These are phyloP conservation scores for Phytophthora hibernalis DNA, from an alignment of 352 stramenopile genomes.

Conservation along the genomic window DNA sequence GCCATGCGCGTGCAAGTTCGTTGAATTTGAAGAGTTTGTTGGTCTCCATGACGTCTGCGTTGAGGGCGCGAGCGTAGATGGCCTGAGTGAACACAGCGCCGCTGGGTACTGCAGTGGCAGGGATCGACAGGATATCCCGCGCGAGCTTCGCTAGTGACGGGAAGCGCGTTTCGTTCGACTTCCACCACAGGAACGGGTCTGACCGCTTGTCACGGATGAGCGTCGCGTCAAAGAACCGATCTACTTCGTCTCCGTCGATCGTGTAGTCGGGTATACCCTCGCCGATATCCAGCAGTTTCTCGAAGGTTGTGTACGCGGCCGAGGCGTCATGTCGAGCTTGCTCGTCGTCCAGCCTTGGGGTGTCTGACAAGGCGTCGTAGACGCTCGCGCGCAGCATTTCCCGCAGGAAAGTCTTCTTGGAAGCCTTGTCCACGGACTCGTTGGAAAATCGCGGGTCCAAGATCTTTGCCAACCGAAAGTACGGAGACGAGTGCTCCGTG, in stretches of 20 bases:
- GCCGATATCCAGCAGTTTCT: conserved; percentile 83
- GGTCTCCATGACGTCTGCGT: conserved; percentile 62
- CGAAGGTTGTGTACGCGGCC: conserved; percentile 81
- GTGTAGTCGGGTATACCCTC: conserved; percentile 81
- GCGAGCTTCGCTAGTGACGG: conserved; percentile 74
- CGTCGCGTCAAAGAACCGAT: conserved; percentile 85
- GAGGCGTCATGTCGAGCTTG: conserved; percentile 64
- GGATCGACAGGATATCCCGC: conserved; percentile 79
- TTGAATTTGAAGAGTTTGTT: conserved; percentile 84
- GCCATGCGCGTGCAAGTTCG: conserved; percentile 75
- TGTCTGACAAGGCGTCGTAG: conserved; percentile 67
- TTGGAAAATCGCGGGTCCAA: conserved; percentile 84
- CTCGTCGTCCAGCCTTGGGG: conserved; percentile 55
- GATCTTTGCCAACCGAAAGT: conserved; percentile 80
- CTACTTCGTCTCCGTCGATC: conserved; percentile 80
- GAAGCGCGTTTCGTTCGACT: conserved; percentile 84
- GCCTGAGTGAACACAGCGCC: conserved; percentile 76
- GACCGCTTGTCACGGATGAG: conserved; percentile 83
- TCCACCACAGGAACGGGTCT: conserved; percentile 85
- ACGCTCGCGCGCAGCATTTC: conserved; percentile 80
- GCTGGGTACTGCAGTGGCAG: conserved; percentile 69
- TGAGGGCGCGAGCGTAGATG: conserved; percentile 66
- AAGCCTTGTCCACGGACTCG: conserved; percentile 75
- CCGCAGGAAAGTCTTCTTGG: conserved; percentile 80
- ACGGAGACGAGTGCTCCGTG: conserved; percentile 71